Conservation (phyloP, 2,329 filamentous ascomycete species). For the Fonsecaea pedrosoi region DNA sequence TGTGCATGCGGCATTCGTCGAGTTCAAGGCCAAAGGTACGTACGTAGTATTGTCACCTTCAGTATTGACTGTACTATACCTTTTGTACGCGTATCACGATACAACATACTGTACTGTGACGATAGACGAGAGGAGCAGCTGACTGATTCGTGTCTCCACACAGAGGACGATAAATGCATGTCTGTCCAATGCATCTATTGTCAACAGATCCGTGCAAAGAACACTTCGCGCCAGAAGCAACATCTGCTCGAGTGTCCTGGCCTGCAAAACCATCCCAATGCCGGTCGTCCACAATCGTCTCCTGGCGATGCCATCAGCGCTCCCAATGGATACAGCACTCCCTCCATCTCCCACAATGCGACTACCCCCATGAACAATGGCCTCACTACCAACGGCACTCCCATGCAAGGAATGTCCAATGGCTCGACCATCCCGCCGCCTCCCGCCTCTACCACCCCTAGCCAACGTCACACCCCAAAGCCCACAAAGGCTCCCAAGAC, state of each 20-base stretch:
- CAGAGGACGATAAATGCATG: conserved; percentile 52
- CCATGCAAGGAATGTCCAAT: conserved; percentile 51
- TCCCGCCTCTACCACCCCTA: conserved; percentile 27
- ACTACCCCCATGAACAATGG: conserved; percentile 53
- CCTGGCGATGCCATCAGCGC: conserved; percentile 49
- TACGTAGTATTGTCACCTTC: conserved; percentile 41
- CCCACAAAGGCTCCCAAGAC: conserved; percentile 35
- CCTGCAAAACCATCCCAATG: conserved; percentile 54
- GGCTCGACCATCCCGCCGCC: conserved; percentile 42
- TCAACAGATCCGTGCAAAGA: conserved; percentile 60
- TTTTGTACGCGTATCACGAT: conserved; percentile 31
- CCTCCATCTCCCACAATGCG: conserved; percentile 50
- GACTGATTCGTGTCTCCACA: conserved; percentile 34
- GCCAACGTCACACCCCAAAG: conserved; percentile 34
- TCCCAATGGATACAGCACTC: conserved; percentile 54
- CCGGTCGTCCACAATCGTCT: conserved; percentile 51
- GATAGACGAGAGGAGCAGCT: conserved; percentile 23
- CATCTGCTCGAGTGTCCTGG: conserved; percentile 59
- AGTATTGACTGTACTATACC: conserved; percentile 46
- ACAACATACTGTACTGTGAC: conserved; percentile 29
- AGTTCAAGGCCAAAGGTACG: conserved; percentile 59
- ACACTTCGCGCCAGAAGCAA: conserved; percentile 60
- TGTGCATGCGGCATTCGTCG: conserved; percentile 60
- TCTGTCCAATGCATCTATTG: conserved; percentile 62
- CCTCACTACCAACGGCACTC: conserved; percentile 52